Evolutionary conservation across 805 yeast genomes (phyloP).

Genomic region (Torulaspora franciscae): DNA sequence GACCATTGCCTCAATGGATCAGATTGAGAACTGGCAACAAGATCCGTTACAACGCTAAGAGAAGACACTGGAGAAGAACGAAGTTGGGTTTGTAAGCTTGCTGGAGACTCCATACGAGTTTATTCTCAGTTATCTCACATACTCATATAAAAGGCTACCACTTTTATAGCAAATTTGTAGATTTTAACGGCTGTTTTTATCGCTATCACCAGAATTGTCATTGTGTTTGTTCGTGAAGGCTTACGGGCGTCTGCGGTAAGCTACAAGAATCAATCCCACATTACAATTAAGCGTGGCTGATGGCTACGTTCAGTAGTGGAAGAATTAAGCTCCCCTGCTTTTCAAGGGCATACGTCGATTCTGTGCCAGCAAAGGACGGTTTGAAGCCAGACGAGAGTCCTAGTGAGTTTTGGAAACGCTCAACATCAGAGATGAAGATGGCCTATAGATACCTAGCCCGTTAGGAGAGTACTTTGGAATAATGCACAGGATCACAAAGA

Average conservation of each 20-base stretch:
- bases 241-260: too few relatives aligned
- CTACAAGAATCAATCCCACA: too few relatives aligned
- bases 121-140: slow-evolving; percentile 1
- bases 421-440: too few relatives aligned
- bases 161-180: slow-evolving; percentile 13
- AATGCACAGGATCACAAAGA: too few relatives aligned
- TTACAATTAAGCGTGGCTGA: neutral
- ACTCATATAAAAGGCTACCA: slow-evolving; percentile 8
- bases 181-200: slow-evolving; percentile 12
- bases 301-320: too few relatives aligned
- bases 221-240: neutral
- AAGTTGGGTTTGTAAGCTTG: slow-evolving; percentile 84
- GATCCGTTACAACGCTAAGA: slow-evolving; percentile 98
- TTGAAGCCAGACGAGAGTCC: too few relatives aligned
- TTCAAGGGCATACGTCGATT: too few relatives aligned
- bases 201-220: neutral
- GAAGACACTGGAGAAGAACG: slow-evolving; percentile 99
- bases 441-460: too few relatives aligned
- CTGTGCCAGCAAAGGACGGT: too few relatives aligned
- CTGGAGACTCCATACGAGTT: slow-evolving; percentile 4
- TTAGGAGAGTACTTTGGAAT: too few relatives aligned
- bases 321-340: neutral
- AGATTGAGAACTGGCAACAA: slow-evolving; percentile 97
- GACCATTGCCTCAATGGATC: slow-evolving; percentile 99
- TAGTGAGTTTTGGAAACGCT: too few relatives aligned